A percentile compares a stretch with the other conserved stretches of the same genome.
phyloP scores from a whole-genome alignment of 169 alveolate species.

The Neospora caninum region DNA sequence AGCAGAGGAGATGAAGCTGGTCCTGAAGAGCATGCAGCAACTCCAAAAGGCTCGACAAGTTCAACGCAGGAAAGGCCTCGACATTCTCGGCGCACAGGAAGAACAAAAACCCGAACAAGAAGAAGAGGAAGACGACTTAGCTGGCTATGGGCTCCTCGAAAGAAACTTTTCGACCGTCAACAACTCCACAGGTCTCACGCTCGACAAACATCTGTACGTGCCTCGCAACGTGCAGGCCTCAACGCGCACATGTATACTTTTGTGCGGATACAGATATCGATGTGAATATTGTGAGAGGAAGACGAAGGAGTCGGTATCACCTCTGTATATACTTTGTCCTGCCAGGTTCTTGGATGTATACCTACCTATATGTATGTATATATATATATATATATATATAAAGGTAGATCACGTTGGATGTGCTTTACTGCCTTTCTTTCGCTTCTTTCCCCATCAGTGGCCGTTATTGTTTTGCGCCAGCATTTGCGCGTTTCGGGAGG shows the following conservation, averaged over 20 bases:
- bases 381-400: constrained; percentile 8
- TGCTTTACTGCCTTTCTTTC: no score
- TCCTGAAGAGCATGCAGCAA: not conserved
- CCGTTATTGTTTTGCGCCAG: no score
- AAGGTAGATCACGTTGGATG: not conserved
- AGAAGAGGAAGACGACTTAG: constrained; percentile 34
- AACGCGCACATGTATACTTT: not conserved
- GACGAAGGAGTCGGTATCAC: no score
- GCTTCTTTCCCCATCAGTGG: no score
- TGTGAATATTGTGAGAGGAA: not conserved
- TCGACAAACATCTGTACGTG: constrained; percentile 34
- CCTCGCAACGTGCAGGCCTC: not conserved
- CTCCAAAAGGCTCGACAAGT: not conserved
- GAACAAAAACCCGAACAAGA: not conserved
- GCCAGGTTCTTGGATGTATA: no score
- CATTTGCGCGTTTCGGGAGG: no score
- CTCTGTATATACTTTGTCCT: no score
- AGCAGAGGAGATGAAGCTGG: not conserved
- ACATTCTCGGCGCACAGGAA: not conserved
- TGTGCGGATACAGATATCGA: not conserved
- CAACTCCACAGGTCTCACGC: not conserved
- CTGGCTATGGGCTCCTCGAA: constrained; percentile 36
- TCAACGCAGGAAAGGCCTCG: constrained; percentile 3
- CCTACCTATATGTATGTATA: not conserved
- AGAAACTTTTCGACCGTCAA: constrained; percentile 19